Evolutionary conservation across 2,329 filamentous ascomycete genomes (phyloP), one percentile per base, ranked within the genome.

Genomic region (Pyrenophora seminiperda): DNA sequence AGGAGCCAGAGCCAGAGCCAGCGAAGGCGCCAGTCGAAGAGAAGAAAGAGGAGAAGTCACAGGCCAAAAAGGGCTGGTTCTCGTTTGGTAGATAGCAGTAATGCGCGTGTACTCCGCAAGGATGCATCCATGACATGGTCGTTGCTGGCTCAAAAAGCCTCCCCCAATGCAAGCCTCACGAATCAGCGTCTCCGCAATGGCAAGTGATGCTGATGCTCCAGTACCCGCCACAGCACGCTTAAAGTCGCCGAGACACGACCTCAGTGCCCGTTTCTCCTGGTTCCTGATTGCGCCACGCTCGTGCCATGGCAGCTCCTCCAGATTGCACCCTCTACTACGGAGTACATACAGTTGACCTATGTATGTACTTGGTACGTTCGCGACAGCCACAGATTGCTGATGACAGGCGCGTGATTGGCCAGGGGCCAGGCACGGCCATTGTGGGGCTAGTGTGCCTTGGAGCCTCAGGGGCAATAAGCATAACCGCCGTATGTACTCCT

Each of bases 11-110:
- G 43, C 34, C 65, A 59, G 59, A 58, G 43, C 34, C 65, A 59
- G 59, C 58, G 31, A 61, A 59, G 53, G 62, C 54, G 44, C 53
- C 40, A 47, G 62, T 63, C 48, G 63, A 65, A 53, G 61, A 56
- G 41, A 48, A 56, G 51, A 53, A 41, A 58, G 63, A 68, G 50
- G 71, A 74, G 56, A 67, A 67, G 58, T 72, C 73, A 53, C 67
- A 71, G 47, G 75, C 73, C 55, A 80, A 77, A 72, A 77, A 73
- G 66, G 77, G 78, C 1, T 80, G 78, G 78, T 79, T 79, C 62
- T 75, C 76, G 13, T 80, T 80, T 67, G 77, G 77, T 30, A 70
- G 77, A 56, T 79, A 68, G 62, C 34, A 24, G 30, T 20, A 47
- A 32, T 29, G 32, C 36, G 22, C 15, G 41, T 30, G 34, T 39